These are phyloP conservation scores for Hymenochaete sp. DNA, from an alignment of 1,284 basidiomycete genomes.

Conservation along the genomic window DNA sequence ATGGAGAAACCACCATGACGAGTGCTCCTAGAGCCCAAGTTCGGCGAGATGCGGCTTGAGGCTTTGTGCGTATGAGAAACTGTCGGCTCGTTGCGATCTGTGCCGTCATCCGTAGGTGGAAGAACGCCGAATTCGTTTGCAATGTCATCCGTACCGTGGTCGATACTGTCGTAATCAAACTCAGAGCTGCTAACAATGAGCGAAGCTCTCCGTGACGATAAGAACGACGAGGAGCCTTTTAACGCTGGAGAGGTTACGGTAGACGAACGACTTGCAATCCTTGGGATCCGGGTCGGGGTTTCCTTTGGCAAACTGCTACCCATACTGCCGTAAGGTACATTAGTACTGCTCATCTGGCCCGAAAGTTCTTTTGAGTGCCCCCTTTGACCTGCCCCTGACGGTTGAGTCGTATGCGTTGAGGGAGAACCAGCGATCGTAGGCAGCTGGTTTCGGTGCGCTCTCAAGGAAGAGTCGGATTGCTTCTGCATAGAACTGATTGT, in stretches of 20 bases:
- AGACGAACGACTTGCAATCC: conserved; percentile 75
- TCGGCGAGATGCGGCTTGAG: conserved; percentile 54
- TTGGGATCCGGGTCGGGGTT: conserved; percentile 90
- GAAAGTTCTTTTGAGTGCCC: conserved; percentile 47
- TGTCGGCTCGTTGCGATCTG: conserved; percentile 32
- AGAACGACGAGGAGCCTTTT: conserved; percentile 39
- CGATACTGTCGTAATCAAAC: conserved; percentile 55
- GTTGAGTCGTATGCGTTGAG: conserved; percentile 72
- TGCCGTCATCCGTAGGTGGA: conserved; percentile 42
- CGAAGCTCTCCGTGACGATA: conserved; percentile 53
- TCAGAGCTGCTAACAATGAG: conserved; percentile 39
- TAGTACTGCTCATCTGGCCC: conserved; percentile 25
- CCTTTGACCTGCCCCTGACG: conserved; percentile 47
- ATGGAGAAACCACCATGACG: conserved; percentile 46
- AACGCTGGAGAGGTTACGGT: conserved; percentile 57
- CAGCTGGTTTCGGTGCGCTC: conserved; percentile 56
- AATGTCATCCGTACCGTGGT: conserved; percentile 37
- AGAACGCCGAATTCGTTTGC: conserved; percentile 75
- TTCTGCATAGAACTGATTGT: conserved; percentile 76
- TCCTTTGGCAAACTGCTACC: conserved; percentile 59
- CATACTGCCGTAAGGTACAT: no score
- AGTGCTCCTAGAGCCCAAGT: conserved; percentile 27
- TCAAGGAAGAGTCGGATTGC: conserved; percentile 69
- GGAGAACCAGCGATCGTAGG: conserved; percentile 89
- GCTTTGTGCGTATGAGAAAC: conserved; percentile 33